Evolutionary conservation across 768 basidiomycete species (phyloP).

Genomic region (Rhodotorula kratochvilovae): DNA sequence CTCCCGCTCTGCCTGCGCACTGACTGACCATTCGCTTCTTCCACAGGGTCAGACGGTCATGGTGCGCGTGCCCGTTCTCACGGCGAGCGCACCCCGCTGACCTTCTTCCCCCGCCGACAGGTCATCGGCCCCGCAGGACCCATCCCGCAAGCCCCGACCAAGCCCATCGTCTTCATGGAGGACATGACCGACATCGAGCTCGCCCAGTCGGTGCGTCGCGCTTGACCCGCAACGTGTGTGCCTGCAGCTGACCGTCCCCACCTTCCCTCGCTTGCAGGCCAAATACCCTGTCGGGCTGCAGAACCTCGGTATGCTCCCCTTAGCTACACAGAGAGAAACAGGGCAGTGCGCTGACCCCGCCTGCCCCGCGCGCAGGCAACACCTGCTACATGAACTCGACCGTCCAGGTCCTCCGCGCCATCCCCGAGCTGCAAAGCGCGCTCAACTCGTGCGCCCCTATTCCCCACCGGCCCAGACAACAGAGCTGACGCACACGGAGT

Average conservation of each 20-base stretch:
- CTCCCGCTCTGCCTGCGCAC: background rate
- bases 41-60: constrained; percentile 80
- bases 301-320: constrained; percentile 53
- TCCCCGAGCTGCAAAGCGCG: constrained; percentile 79
- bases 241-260: background rate
- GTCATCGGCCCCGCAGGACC: constrained; percentile 88
- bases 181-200: constrained; percentile 82
- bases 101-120: constrained; percentile 20
- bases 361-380: constrained; percentile 62
- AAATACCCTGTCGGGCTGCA: constrained; percentile 72
- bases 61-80: constrained; percentile 45
- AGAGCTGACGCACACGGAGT: constrained; percentile 1
- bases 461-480: no score
- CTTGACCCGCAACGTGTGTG: background rate
- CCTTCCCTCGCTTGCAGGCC: constrained; percentile 53
- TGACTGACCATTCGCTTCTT: background rate
- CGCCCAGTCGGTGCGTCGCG: constrained; percentile 64
- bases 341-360: background rate
- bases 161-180: constrained; percentile 77
- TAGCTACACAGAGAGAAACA: constrained; percentile 33
- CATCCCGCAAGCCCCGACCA: constrained; percentile 77
- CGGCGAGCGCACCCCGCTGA: no score
- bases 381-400: constrained; percentile 98
- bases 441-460: constrained; percentile 55
- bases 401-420: constrained; percentile 83